Evolutionary conservation across 768 basidiomycete genomes (phyloP).

Genomic region (Tylopilus balloui): DNA sequence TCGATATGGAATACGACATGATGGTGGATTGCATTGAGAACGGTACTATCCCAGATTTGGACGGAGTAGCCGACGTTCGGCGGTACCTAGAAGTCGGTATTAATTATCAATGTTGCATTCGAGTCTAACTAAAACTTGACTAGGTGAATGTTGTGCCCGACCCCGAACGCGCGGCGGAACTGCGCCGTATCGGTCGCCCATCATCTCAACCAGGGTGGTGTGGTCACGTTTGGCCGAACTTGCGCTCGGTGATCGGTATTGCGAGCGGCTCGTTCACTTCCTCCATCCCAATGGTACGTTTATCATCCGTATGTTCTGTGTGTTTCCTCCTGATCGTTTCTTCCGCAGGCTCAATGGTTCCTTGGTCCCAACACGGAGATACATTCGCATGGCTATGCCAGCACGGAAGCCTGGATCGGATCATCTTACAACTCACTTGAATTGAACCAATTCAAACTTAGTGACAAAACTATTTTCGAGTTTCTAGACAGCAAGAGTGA

Average conservation of each 20-base stretch:
- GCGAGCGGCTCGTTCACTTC: constrained; percentile 10
- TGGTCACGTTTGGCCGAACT: constrained; percentile 7
- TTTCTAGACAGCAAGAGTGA: constrained; percentile 9
- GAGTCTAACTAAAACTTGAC: background rate
- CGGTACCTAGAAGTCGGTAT: constrained; percentile 2
- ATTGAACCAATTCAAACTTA: constrained; percentile 8
- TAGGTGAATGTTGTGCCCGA: constrained; percentile 2
- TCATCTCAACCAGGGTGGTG: constrained; percentile 13
- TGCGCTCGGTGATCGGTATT: constrained; percentile 1
- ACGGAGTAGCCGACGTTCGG: constrained; percentile 2
- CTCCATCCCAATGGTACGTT: constrained; percentile 4
- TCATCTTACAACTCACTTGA: constrained; percentile 4
- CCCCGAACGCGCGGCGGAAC: constrained; percentile 8
- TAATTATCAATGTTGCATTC: too few species aligned
- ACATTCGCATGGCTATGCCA: background rate
- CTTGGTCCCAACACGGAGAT: constrained; percentile 5
- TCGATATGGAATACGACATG: background rate
- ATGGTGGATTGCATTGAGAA: constrained; percentile 5
- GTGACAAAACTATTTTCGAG: background rate
- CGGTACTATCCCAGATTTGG: constrained; percentile 7
- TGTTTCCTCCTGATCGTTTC: background rate
- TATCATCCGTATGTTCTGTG: too few species aligned
- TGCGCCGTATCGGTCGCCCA: constrained; percentile 11
- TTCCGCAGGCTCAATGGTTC: constrained; percentile 1
- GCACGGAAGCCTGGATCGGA: constrained; percentile 8